These are phyloP conservation scores for Spergularia azorica DNA, from an alignment of 179 eudicot genomes.

Conservation along the genomic window DNA sequence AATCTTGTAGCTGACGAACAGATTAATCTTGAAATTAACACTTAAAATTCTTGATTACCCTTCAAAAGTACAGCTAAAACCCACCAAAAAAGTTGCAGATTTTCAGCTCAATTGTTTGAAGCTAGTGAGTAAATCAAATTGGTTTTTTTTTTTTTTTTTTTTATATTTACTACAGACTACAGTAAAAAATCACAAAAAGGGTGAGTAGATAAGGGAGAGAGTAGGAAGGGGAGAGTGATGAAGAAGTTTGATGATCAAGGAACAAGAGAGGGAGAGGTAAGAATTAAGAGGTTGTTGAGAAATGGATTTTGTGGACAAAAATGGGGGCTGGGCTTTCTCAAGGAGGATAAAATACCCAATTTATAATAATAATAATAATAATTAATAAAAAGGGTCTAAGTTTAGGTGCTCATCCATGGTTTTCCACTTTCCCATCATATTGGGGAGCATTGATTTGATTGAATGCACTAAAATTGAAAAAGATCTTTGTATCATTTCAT, in stretches of 20 bases:
- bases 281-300: background rate
- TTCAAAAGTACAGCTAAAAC: background rate
- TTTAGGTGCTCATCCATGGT: no score
- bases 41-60: no score
- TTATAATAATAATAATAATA: no score
- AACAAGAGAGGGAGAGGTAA: constrained; percentile 4
- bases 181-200: background rate
- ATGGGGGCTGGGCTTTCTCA: background rate
- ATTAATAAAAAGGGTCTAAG: no score
- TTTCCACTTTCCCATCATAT: no score
- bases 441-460: no score
- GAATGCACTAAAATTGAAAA: no score
- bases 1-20: background rate
- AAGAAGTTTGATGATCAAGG: constrained; percentile 6
- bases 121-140: background rate
- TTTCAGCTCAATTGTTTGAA: background rate
- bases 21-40: no score
- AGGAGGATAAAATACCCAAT: background rate
- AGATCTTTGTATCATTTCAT: no score
- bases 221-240: constrained; percentile 10
- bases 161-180: no score
- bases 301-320: background rate
- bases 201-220: constrained; percentile 16
- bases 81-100: constrained; percentile 1
- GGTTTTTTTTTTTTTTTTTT: no score